phyloP scores from a whole-genome alignment of 306 rosid species.

The Spatholobus suberectus region DNA sequence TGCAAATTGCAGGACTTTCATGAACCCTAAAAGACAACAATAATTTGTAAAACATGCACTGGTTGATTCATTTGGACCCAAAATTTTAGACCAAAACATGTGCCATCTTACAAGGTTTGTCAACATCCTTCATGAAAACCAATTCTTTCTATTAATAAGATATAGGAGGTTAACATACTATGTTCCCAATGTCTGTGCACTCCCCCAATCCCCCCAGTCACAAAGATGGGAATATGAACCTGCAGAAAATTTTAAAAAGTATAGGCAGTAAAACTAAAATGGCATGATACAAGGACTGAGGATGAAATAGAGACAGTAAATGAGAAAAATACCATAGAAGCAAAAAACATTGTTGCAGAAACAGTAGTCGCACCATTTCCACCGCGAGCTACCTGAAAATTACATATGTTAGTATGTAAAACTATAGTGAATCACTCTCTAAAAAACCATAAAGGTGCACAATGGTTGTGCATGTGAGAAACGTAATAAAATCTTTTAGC shows the following conservation, averaged over 20 bases:
- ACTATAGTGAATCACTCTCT: slow-evolving; percentile 10
- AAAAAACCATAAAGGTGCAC: slow-evolving; percentile 11
- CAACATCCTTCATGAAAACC: slow-evolving; percentile 31
- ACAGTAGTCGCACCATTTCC: slow-evolving; percentile 95
- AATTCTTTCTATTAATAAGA: slow-evolving; percentile 20
- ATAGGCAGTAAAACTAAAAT: slow-evolving; percentile 16
- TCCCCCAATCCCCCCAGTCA: slow-evolving; percentile 97
- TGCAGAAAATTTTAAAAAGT: slow-evolving; percentile 34
- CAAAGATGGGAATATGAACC: slow-evolving; percentile 86
- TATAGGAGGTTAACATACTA: slow-evolving; percentile 59
- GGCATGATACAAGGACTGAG: not conserved
- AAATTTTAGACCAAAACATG: slow-evolving; percentile 21
- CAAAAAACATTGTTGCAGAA: slow-evolving; percentile 90
- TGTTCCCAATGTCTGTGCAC: slow-evolving; percentile 87
- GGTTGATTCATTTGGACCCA: slow-evolving; percentile 28
- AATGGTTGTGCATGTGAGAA: not conserved
- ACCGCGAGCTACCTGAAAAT: slow-evolving; percentile 72
- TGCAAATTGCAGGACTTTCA: not conserved
- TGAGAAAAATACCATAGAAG: slow-evolving; percentile 65
- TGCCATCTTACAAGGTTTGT: not conserved
- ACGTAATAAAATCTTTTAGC: not conserved
- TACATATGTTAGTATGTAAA: slow-evolving; percentile 30
- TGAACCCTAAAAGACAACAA: slow-evolving; percentile 1
- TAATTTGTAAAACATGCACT: slow-evolving; percentile 1
- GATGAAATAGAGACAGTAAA: slow-evolving; percentile 5